Evolutionary conservation across 495 filamentous ascomycete species (phyloP), one percentile per base, ranked within the genome.

Genomic region (Penicillium paxilli): DNA sequence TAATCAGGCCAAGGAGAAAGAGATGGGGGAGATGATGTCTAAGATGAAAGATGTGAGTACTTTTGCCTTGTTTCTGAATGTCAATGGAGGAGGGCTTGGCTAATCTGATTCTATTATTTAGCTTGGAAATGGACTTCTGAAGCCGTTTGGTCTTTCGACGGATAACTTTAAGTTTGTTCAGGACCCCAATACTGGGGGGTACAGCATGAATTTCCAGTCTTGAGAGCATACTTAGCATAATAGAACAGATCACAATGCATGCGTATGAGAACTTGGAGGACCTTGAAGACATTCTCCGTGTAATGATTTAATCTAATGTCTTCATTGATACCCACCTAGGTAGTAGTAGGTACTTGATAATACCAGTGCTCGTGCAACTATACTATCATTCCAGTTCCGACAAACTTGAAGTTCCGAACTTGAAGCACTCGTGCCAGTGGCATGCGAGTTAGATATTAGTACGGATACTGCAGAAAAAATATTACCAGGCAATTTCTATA

Each of bases 11-110:
- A 86, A 87, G 69, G 86, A 94, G 61, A 86, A 79, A 62, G 94
- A 98, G 71, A 91, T 92, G 80, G 84, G 78, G 6, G 93, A 98
- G 70, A 96, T 97, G 89, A 92, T 96, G 89, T 89, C 86, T 21
- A 97, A 97, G 73, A 70, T 98, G 70, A 97, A 96, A 70, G 85
- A 89, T 62, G 85, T 88, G 51, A 76, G 83, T 81, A 21, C 24
- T 12, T 12, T 14, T 7, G 35, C 16, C 16, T 16, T 38, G n/a
- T 38, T 16, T 7, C 4, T 38, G 35, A 16, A 21, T 37, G 4
- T 16, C n/a, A n/a, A n/a, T n/a, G n/a, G n/a, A 3, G 35, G 12
- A 3, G n/a, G n/a, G 3, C n/a, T 42, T 23, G 17, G 19, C 42
- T 47, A 23, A 50, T 45, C 25, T 55, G 66, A 19, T 59, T 48